Base-by-base conservation (phyloP, 768 basidiomycete species). In the Dendrothele bispora region DNA sequence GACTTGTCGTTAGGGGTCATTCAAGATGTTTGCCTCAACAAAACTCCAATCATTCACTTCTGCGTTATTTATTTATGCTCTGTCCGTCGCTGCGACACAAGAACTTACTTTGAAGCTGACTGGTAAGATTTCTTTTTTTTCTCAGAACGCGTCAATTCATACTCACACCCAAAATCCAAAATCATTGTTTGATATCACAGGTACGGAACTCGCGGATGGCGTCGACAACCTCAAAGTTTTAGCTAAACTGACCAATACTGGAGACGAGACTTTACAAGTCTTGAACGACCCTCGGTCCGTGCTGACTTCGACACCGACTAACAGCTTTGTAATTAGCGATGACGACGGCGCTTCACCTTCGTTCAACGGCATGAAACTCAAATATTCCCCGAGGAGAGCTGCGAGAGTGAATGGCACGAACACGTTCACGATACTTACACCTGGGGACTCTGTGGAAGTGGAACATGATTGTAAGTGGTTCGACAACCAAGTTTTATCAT, bases 181-280 rank as follows among this genome's bases (percentile, higher is more conserved):
- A 32, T 32, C 10, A 10, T 32, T 32, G 10, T 10, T 32, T 32
- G 30, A n/a, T 10, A 20, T 28, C 43, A 59, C n/a, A 69, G n/a
- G n/a, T n/a, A n/a, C n/a, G n/a, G n/a, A n/a, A n/a, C n/a, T n/a
- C n/a, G 59, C 64, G 32, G 49, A 56, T 22, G 63, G 58, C 41
- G 58, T 65, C 26, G 43, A 61, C 39, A 62, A 59, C 51, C 39
- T 65, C 22, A 53, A 59, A 52, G 51, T 67, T 43, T 44, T 44
- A 18, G 52, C 62, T 7, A 62, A 59, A 24, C 24, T 67, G 45
- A 56, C 58, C 50, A 67, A 67, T 57, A 66, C 63, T 36, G 65
- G 65, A 48, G 59, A 63, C 38, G 63, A 66, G 55, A 58, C 60
- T 14, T 49, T 66, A 43, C 61, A 61, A 52, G 55, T 67, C 32